Evolutionary conservation across 495 filamentous ascomycete species (phyloP), one percentile per base, ranked within the genome.

Genomic region (Beverwykella pulmonaria): DNA sequence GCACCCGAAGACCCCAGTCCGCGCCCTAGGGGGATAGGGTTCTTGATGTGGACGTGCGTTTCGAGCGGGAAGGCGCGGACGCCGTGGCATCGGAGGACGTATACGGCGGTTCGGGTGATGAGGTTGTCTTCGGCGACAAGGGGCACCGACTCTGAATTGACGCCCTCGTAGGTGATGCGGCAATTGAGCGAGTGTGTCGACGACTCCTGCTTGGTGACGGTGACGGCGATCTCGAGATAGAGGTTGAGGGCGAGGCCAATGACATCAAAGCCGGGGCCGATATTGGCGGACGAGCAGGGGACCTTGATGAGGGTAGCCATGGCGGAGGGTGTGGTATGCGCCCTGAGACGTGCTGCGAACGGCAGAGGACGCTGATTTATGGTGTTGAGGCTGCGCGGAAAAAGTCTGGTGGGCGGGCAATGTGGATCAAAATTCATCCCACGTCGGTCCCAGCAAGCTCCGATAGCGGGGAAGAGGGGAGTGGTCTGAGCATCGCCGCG

Each of bases 251-350:
- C 93, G 58, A 98, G 84, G 58, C 94, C 94, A 76, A 97, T 92
- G 71, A 97, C 93, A 77, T 98, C 94, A 80, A 97, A 98, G 17
- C 94, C 94, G 29, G 94, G 94, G 47, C 88, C 93, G 73, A 97
- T 96, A 81, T 97, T 97, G 73, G 93, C 93, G 8, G 91, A 95
- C 53, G 92, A 96, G 80, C 92, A 96, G 47, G 93, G 93, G 19
- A 79, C 78, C 60, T 67, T 77, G 64, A 75, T 73, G 25, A 61
- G 30, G 17, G 69, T 71, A 4, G 65, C 56, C 69, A 71, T 71
- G 20, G 53, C 26, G 54, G 26, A 22, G 23, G 52, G 12, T 5
- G 10, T 17, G 19, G 23, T 44, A 17, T 36, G 17, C 27, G 12
- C 52, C 25, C 44, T 2, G 44, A 29, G 25, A 15, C 1, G 39